Base-by-base conservation (phyloP, 345 rosid species). In the Kandelia obovata region DNA sequence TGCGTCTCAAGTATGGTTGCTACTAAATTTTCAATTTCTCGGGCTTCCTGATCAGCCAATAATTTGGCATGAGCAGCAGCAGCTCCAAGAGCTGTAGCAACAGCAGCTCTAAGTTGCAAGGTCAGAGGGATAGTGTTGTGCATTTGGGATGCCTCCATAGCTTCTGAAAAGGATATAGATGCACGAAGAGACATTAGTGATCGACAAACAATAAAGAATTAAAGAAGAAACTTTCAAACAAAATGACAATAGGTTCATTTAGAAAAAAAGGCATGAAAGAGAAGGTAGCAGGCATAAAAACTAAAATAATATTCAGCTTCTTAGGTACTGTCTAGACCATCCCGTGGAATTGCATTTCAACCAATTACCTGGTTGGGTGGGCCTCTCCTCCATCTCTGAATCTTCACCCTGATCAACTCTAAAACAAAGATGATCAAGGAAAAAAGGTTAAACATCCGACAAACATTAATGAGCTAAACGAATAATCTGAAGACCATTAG, bases 21-120 rank as follows among this genome's bases (percentile, higher is more conserved):
- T 64, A 81, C 82, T 73, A 90, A 73, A 51, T 78, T 81, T 70
- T 88, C 89, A 73, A 85, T 87, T 75, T 92, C 96, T 72, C 78
- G 78, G 53, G 86, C 96, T 84, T 95, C 99, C 74, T 89, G 89
- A 71, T 79, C 90, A n/a, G 88, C 99, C 87, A 92, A 80, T 64
- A 84, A 52, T 78, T 90, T 95, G 19, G 93, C 96, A 61, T 75
- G 86, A 76, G 96, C 91, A 71, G 96, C 92, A 53, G 86, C 89
- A 1, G 89, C 83, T 76, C 99, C 97, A 34, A 90, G 87, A 65
- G 92, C 89, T 32, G 94, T 85, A 57, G 84, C 96, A 72, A 84
- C 84, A 8, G 92, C 87, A 37, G 89, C 87, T 82, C 93, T 88
- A 72, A 90, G 83, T 64, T 82, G 83, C 74, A 95, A 67, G 68